Percentiles rank a stretch among this genome's conserved stretches.
phyloP scores from a whole-genome alignment of 305 asterid genomes.

The Fraxinus angustifolia region DNA sequence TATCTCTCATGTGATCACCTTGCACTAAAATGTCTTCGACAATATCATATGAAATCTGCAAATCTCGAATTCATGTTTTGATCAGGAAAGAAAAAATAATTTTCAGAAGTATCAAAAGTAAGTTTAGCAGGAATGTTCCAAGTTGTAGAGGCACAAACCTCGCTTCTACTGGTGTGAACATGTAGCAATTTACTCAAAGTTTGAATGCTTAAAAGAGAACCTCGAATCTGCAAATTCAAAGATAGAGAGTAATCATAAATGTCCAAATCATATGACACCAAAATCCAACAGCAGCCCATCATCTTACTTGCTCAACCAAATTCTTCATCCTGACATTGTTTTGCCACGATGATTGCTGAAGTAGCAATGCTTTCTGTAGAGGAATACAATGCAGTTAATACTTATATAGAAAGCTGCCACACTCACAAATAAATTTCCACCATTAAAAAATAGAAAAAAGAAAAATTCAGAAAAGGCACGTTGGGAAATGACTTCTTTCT shows the following conservation, averaged over 20 bases:
- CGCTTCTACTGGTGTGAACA: constrained; percentile 67
- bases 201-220: constrained; percentile 76
- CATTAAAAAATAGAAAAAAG: background rate
- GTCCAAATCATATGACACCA: constrained; percentile 7
- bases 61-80: constrained; percentile 16
- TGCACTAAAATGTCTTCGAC: constrained; percentile 77
- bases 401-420: constrained; percentile 3
- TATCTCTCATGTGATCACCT: constrained; percentile 73
- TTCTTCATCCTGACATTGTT: constrained; percentile 84
- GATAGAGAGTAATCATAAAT: constrained; percentile 15
- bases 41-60: constrained; percentile 78
- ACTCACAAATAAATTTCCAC: constrained; percentile 17
- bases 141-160: constrained; percentile 47
- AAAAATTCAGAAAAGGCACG: constrained; percentile 9
- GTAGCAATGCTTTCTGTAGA: constrained; percentile 81
- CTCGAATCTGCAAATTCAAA: constrained; percentile 56
- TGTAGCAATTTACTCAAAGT: constrained; percentile 79
- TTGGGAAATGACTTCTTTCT: constrained; percentile 3
- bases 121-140: constrained; percentile 15
- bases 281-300: constrained; percentile 21
- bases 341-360: constrained; percentile 95
- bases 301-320: constrained; percentile 92
- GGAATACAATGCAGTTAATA: constrained; percentile 16
- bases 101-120: constrained; percentile 1
- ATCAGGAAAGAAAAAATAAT: constrained; percentile 13